Evolutionary conservation across 345 rosid species (phyloP).

Genomic region (Crucihimalaya himalaica): DNA sequence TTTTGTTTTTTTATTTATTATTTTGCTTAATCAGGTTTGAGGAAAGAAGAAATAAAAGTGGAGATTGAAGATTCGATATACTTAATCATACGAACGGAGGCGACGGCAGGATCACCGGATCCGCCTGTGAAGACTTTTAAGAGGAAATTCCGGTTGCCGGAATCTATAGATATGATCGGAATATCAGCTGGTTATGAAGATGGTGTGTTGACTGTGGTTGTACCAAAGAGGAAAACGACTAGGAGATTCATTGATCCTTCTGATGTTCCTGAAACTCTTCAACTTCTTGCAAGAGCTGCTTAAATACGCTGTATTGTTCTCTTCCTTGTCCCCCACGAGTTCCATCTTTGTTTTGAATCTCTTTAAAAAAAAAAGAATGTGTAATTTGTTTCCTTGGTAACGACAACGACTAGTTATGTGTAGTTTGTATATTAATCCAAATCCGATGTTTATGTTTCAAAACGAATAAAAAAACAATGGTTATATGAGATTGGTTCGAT

Average conservation of each 20-base stretch:
- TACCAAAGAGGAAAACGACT: slow-evolving; percentile 50
- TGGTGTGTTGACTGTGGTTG: slow-evolving; percentile 67
- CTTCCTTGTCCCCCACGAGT: neutral
- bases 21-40: slow-evolving; percentile 52
- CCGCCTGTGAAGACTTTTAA: slow-evolving; percentile 51
- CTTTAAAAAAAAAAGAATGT: neutral
- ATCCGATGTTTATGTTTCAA: neutral
- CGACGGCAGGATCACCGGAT: slow-evolving; percentile 37
- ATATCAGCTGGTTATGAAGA: slow-evolving; percentile 70
- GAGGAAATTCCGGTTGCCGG: slow-evolving; percentile 76
- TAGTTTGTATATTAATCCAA: neutral
- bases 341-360: neutral
- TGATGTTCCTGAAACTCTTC: slow-evolving; percentile 51
- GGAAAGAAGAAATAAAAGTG: slow-evolving; percentile 72
- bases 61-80: slow-evolving; percentile 75
- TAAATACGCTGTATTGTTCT: slow-evolving; percentile 13
- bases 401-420: neutral
- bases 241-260: slow-evolving; percentile 58
- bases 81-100: slow-evolving; percentile 64
- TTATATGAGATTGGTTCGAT: too few relatives aligned
- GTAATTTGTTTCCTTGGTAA: neutral
- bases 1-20: neutral
- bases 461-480: too few relatives aligned
- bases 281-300: slow-evolving; percentile 84
- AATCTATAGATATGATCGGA: slow-evolving; percentile 50